These are phyloP conservation scores for Limtongia smithiae DNA, from an alignment of 805 yeast species.

Conservation along the genomic window DNA sequence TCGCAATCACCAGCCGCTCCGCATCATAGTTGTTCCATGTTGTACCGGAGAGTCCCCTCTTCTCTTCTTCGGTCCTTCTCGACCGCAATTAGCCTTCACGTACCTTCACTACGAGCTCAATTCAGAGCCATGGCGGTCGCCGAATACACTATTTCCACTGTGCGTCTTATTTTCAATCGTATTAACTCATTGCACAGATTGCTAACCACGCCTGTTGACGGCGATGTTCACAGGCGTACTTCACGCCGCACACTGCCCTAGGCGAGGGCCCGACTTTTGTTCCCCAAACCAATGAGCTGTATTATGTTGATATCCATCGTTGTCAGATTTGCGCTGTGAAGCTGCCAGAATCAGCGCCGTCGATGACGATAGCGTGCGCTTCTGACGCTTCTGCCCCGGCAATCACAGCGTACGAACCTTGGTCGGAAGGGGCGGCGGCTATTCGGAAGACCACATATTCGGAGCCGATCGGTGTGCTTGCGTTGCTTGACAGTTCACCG, in stretches of 20 bases:
- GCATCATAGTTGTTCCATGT: too few species aligned
- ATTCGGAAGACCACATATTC: conserved; percentile 35
- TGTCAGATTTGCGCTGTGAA: conserved; percentile 11
- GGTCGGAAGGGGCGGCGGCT: conserved; percentile 21
- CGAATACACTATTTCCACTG: conserved; percentile 14
- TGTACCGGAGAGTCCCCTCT: too few species aligned
- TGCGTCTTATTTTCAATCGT: not conserved
- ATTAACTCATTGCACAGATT: not conserved
- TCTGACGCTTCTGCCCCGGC: conserved; percentile 16
- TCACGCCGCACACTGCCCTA: conserved; percentile 30
- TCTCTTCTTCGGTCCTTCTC: too few species aligned
- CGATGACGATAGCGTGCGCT: conserved; percentile 11
- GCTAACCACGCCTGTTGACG: too few species aligned
- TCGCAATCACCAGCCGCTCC: too few species aligned
- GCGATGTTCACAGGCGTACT: conserved; percentile 26
- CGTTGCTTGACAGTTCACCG: conserved; percentile 50
- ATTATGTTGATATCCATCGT: conserved; percentile 36
- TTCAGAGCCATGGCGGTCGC: conserved; percentile 7
- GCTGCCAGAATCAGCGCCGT: conserved; percentile 2
- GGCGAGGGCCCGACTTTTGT: conserved; percentile 39
- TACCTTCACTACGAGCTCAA: too few species aligned
- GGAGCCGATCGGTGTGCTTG: conserved; percentile 63
- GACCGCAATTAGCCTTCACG: too few species aligned
- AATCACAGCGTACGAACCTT: conserved; percentile 28
- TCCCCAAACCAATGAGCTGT: conserved; percentile 30